Evolutionary conservation across 2,329 filamentous ascomycete species (phyloP), one percentile per base, ranked within the genome.

Genomic region (Clonostachys rhizophaga): DNA sequence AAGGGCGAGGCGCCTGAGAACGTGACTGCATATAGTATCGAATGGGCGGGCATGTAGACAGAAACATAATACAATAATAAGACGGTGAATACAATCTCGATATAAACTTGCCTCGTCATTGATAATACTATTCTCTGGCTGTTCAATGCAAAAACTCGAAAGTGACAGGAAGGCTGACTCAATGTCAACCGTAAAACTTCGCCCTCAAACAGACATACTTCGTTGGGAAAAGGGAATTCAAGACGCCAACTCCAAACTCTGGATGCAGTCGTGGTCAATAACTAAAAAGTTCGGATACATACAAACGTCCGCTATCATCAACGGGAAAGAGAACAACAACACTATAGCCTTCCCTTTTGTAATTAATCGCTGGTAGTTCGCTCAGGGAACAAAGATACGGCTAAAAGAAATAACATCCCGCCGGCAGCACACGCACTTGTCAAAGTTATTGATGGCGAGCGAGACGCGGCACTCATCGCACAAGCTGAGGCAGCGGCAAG

Each of bases 381-480:
- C 34, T 51, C 50, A 86, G 44, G 94, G 94, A 39, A 97, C 91
- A 73, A 88, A 99, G 50, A 99, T 83, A 56, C 90, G 82, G 55
- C 89, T 91, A 66, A 96, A 97, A 47, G 91, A 94, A 47, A 83
- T 81, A 33, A 97, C 90, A 57, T 94, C 87, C 48, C 89, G 82
- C 44, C 94, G 80, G 65, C 94, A 97, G 59, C 92, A 97, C 37
- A 97, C 91, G 62, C 94, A 99, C 61, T 89, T 95, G 53, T 91
- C 89, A 63, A 95, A 97, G 64, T 97, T 97, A 64, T 96, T 95
- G 83, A 95, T 91, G 5, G 94, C 94, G 52, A 97, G 75, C 40
- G 89, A 92, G 35, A 97, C 88, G 34, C 94, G 79, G 62, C 94
- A 97, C 55, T 97, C 94, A 64, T 99, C 94, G 62, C 94, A 97